These are phyloP conservation scores for Colletotrichum sp. DNA, from an alignment of 2,329 filamentous ascomycete species.

Conservation along the genomic window DNA sequence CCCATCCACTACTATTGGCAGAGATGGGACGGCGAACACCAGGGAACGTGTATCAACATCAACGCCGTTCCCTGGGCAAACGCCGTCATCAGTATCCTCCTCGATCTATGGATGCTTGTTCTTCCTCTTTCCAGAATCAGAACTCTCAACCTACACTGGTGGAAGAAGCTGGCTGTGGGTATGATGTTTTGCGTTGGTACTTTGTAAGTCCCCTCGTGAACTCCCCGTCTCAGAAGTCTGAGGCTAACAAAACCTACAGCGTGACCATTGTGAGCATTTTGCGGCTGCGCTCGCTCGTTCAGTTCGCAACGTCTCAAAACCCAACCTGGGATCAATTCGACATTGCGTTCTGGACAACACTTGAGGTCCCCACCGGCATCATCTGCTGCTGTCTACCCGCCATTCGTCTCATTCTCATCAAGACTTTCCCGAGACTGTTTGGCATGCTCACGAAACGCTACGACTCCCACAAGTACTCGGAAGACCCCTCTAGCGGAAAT, in stretches of 20 bases:
- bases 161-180: slow-evolving; percentile 46
- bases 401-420: slow-evolving; percentile 17
- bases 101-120: slow-evolving; percentile 48
- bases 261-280: slow-evolving; percentile 35
- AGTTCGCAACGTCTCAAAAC: slow-evolving; percentile 29
- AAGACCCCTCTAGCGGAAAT: background rate
- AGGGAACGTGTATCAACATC: slow-evolving; percentile 45
- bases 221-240: background rate
- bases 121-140: slow-evolving; percentile 43
- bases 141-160: slow-evolving; percentile 37
- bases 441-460: slow-evolving; percentile 4
- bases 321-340: slow-evolving; percentile 33
- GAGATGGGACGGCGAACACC: slow-evolving; percentile 42
- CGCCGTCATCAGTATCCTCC: slow-evolving; percentile 42
- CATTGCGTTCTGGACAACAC: slow-evolving; percentile 23
- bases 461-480: background rate
- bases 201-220: slow-evolving; percentile 32
- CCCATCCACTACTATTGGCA: slow-evolving; percentile 46
- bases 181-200: slow-evolving; percentile 50
- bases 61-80: slow-evolving; percentile 46
- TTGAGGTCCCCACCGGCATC: slow-evolving; percentile 14
- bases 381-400: slow-evolving; percentile 14
- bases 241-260: slow-evolving; percentile 15
- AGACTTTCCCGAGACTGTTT: slow-evolving; percentile 1
- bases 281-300: slow-evolving; percentile 30